Evolutionary conservation across 129 eudicot genomes (phyloP), one percentile per base, ranked within the genome.

Genomic region (Flaveria sonorensis): DNA sequence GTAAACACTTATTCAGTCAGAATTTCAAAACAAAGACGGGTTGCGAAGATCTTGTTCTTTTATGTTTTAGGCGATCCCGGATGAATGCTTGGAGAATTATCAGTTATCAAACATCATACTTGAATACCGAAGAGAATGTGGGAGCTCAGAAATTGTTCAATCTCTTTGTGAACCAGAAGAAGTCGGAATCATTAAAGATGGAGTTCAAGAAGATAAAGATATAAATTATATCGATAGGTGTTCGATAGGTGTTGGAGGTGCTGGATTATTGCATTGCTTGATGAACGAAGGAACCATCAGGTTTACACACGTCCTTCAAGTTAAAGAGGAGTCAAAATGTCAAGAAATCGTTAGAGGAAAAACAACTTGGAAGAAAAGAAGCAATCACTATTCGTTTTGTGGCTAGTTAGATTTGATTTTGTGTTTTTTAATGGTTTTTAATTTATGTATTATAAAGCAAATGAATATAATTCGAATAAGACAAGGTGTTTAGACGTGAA

Each of bases 51-150:
- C 21, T 20, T 16, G 32, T 28, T 8, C 46, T 26, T 24, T 72
- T 63, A 63, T 32, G 46, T 59, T 81, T 43, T 86, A 93, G 98
- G 81, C 87, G 5, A 84, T 86, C 28, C 93, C 93, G 0, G 90
- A 89, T 3, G 83, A 88, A 73, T 83, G 85, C 66, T 81, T 86
- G 84, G 92, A 87, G 84, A 85, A 78, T 3, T 83, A 91, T 45
- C 96, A 91, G 64, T 84, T 91, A 8, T 86, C 81, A 3, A 75
- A 77, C 50, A 86, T 93, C 20, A 79, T 66, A 18, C 43, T 91
- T 16, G 97, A 93, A 63, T 93, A 90, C 76, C 87, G 93, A 74
- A 89, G 87, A 82, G 98, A 93, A 81, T 93, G 98, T 53, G 89
- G 96, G 70, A 91, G 87, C 59, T 88, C 92, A 26, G 95, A 87